phyloP scores from a whole-genome alignment of 2,329 filamentous ascomycete species.

The Hansfordia pulvinata region DNA sequence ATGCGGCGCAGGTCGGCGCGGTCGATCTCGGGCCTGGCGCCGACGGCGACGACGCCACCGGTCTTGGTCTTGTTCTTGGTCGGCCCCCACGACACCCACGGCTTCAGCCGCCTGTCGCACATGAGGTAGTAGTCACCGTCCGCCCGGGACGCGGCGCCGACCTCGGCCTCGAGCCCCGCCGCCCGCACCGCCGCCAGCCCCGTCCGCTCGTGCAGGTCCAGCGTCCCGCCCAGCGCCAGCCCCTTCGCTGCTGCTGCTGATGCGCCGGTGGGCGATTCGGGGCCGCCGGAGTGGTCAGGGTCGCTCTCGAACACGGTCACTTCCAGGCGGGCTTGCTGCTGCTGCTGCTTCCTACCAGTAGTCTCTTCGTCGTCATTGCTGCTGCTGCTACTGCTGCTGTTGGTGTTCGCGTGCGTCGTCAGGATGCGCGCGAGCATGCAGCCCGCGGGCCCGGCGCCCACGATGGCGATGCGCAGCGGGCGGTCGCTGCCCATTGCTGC shows the following conservation, averaged over 20 bases:
- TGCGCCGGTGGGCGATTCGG: too few relatives aligned
- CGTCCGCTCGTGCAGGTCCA: conserved; percentile 37
- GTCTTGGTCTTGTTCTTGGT: conserved; percentile 25
- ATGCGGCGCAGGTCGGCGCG: conserved; percentile 28
- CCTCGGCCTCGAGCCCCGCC: conserved; percentile 33
- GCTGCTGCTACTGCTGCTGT: too few relatives aligned
- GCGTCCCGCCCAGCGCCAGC: too few relatives aligned
- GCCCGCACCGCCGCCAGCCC: conserved; percentile 36
- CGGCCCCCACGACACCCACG: conserved; percentile 17
- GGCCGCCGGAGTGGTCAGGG: too few relatives aligned
- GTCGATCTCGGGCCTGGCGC: conserved; percentile 43
- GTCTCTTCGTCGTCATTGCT: too few relatives aligned
- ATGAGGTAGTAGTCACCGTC: conserved; percentile 36
- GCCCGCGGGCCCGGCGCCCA: conserved; percentile 33
- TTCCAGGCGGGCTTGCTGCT: conserved; percentile 27
- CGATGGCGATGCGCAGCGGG: conserved; percentile 32
- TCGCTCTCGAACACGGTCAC: conserved; percentile 37
- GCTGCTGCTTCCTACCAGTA: too few relatives aligned
- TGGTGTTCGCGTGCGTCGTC: too few relatives aligned
- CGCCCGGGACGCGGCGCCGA: conserved; percentile 33
- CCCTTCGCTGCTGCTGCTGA: conserved; percentile 31
- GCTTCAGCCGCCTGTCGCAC: conserved; percentile 24
- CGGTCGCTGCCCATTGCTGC: too few relatives aligned
- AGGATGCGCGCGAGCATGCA: conserved; percentile 39
- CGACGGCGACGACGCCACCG: conserved; percentile 36